phyloP scores from a whole-genome alignment of 2,329 filamentous ascomycete genomes.

The Acrodontium crateriforme region DNA sequence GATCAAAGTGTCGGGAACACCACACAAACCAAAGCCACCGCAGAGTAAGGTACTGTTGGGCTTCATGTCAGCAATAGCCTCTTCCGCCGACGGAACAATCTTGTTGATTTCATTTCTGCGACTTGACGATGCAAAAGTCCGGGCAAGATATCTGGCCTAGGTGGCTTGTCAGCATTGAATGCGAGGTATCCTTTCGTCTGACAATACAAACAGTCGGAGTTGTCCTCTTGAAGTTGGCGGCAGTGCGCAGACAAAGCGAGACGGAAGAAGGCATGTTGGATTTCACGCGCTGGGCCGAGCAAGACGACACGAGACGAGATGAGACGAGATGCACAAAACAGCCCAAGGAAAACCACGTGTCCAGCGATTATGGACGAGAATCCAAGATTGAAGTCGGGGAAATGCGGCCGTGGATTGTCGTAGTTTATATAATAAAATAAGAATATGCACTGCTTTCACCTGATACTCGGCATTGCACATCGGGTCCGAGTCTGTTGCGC shows the following conservation, averaged over 20 bases:
- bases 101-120: conserved; percentile 4
- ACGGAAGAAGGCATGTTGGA: not conserved
- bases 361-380: no score
- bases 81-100: conserved; percentile 39
- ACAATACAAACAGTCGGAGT: not conserved
- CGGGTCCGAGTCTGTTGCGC: no score
- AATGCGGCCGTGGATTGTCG: no score
- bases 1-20: conserved; percentile 61
- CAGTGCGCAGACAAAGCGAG: not conserved
- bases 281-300: not conserved
- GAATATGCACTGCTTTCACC: no score
- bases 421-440: no score
- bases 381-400: no score
- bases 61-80: conserved; percentile 56
- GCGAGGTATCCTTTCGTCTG: not conserved
- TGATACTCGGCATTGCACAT: no score
- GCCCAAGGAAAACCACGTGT: not conserved
- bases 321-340: not conserved
- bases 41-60: conserved; percentile 59
- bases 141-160: not conserved
- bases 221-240: not conserved
- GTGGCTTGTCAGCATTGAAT: not conserved
- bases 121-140: not conserved
- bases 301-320: not conserved
- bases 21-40: conserved; percentile 71